Conservation (phyloP, 257 asterid species). For the Penstemon newberryi region DNA sequence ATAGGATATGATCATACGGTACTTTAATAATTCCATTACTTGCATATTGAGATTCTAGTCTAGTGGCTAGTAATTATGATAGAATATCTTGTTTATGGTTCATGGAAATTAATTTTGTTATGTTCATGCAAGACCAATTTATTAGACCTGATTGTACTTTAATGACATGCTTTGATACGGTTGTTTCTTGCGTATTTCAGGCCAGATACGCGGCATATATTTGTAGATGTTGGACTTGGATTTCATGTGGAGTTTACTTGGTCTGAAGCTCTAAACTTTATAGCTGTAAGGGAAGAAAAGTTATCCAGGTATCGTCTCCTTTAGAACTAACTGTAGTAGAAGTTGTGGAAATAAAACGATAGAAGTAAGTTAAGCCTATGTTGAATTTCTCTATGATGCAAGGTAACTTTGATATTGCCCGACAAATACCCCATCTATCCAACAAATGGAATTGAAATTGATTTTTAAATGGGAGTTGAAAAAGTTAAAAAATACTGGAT, state of each 20-base stretch:
- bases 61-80: neutral
- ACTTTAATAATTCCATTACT: neutral
- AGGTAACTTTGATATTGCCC: no score
- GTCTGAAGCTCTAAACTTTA: slow-evolving; percentile 79
- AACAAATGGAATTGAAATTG: no score
- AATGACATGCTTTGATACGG: neutral
- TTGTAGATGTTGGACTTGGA: slow-evolving; percentile 88
- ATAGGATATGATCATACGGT: neutral
- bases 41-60: neutral
- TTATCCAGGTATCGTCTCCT: slow-evolving; percentile 40
- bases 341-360: no score
- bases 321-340: no score
- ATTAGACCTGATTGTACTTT: neutral
- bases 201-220: slow-evolving; percentile 73
- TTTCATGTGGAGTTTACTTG: slow-evolving; percentile 90
- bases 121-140: neutral
- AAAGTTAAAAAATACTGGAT: no score
- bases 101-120: neutral
- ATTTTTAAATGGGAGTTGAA: no score
- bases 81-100: neutral
- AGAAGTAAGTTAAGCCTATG: no score
- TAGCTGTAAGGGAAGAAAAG: slow-evolving; percentile 52
- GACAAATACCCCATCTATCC: no score
- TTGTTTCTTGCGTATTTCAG: slow-evolving; percentile 36
- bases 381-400: no score